Evolutionary conservation across 257 asterid species (phyloP), one percentile per base, ranked within the genome.

Genomic region (Fraxinus quadrangulata): DNA sequence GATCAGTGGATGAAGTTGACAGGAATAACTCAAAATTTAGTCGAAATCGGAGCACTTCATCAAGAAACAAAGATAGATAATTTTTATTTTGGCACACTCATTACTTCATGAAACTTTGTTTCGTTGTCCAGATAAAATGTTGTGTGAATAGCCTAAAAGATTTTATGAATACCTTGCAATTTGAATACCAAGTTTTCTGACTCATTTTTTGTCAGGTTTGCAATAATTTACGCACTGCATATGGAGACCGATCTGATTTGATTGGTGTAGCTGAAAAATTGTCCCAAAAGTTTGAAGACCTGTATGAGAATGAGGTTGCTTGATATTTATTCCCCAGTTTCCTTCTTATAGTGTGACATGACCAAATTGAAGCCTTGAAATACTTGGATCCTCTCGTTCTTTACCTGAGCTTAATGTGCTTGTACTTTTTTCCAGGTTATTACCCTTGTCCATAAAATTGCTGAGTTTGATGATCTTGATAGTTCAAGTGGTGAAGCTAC

Each of bases 251-350:
- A 51, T 72, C 92, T 36, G 94, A 92, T 83, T 79, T 92, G 78
- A 74, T 92, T 75, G 89, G 86, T 12, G 79, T 88, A 78, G 98
- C 98, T 6, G 91, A 88, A 75, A 85, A 81, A 30, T 87, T 93
- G 82, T 89, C 91, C 75, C 77, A 86, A 39, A 86, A 76, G 76
- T 96, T 96, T 78, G 98, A 93, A 86, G 93, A 84, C 71, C 83
- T 90, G 61, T 96, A 90, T 45, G 89, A 87, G 81, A 83, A 87
- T 80, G 96, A 96, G 97, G 99, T 96, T 70, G 75, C 79, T 83
- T 86, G 72, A 1, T 79, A 4, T 74, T 82, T 66, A 36, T 74
- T 82, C 79, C 36, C 74, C 71, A 54, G 31, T 83, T 42, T 66
- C 65, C 63, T 67, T 47, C 72, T 78, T 40, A 34, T 33, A 74